Evolutionary conservation across 2,329 filamentous ascomycete genomes (phyloP).

Genomic region (Aspergillus awamori): DNA sequence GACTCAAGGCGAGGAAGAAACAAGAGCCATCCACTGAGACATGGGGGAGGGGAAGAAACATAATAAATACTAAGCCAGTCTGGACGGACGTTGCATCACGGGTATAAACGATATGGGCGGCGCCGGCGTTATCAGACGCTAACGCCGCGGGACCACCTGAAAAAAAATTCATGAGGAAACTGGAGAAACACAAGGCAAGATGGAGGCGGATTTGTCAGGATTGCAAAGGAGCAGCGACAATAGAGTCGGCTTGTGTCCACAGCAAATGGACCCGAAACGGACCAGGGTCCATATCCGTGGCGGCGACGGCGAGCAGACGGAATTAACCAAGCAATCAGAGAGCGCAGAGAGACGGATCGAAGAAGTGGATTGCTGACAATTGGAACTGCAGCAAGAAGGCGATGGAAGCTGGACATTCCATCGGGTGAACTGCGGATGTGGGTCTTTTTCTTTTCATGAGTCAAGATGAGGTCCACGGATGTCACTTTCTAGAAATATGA

Average conservation of each 20-base stretch:
- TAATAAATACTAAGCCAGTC: no score
- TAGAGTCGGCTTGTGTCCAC: background rate
- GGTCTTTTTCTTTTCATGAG: background rate
- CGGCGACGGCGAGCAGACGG: slow-evolving; percentile 6
- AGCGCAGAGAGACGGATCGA: background rate
- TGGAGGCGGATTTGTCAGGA: background rate
- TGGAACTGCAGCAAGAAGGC: background rate
- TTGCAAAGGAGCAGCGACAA: background rate
- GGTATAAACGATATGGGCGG: slow-evolving; percentile 9
- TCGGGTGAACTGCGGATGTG: background rate
- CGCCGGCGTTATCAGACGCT: background rate
- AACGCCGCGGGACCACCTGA: background rate
- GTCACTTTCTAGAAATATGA: background rate
- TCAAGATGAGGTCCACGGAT: background rate
- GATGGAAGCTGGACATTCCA: background rate
- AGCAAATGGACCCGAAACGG: background rate
- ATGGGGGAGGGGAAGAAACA: no score
- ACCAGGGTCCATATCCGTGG: slow-evolving; percentile 11
- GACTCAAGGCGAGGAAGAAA: background rate
- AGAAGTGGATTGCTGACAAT: background rate
- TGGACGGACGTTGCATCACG: slow-evolving; percentile 14
- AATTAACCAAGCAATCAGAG: slow-evolving; percentile 19
- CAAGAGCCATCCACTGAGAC: background rate
- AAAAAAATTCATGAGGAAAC: background rate
- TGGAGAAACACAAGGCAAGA: background rate